These are phyloP conservation scores for Blastobotrys petasosporus DNA, from an alignment of 1,139 yeast genomes.

Conservation along the genomic window DNA sequence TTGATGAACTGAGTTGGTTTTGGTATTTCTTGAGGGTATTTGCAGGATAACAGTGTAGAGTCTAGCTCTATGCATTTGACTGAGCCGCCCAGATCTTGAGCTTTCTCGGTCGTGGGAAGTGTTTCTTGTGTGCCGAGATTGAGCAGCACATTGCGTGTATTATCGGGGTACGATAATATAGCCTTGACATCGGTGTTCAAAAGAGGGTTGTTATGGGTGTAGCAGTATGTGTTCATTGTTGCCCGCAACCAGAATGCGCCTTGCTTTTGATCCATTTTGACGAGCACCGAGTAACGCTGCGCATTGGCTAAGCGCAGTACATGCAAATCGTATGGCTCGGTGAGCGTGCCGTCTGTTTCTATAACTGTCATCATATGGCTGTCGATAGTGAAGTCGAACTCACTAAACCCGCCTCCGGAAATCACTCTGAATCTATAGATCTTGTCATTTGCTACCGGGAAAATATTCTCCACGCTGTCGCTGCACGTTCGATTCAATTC, in stretches of 20 bases:
- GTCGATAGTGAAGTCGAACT: conserved; percentile 30
- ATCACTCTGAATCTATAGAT: conserved; percentile 28
- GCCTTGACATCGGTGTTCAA: conserved; percentile 37
- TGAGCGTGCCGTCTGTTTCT: conserved; percentile 66
- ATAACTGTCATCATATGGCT: conserved; percentile 52
- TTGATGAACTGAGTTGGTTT: conserved; percentile 22
- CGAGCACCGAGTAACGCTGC: conserved; percentile 62
- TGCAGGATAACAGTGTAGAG: conserved; percentile 29
- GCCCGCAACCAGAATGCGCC: conserved; percentile 35
- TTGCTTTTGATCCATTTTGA: conserved; percentile 26
- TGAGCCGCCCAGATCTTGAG: conserved; percentile 33
- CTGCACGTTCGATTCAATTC: not conserved
- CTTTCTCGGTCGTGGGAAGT: conserved; percentile 20
- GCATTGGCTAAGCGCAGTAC: conserved; percentile 63
- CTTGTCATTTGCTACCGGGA: conserved; percentile 15
- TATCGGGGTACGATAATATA: conserved; percentile 32
- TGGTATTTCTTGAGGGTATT: conserved; percentile 25
- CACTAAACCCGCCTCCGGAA: conserved; percentile 30
- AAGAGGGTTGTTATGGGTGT: conserved; percentile 32
- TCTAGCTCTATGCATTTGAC: conserved; percentile 33
- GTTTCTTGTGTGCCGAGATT: conserved; percentile 15
- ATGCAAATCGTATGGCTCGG: conserved; percentile 52
- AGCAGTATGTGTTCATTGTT: conserved; percentile 36
- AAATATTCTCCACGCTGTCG: conserved; percentile 6
- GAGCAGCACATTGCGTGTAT: conserved; percentile 13